phyloP scores from a whole-genome alignment of 169 alveolate genomes.

The Plasmodium adleri region DNA sequence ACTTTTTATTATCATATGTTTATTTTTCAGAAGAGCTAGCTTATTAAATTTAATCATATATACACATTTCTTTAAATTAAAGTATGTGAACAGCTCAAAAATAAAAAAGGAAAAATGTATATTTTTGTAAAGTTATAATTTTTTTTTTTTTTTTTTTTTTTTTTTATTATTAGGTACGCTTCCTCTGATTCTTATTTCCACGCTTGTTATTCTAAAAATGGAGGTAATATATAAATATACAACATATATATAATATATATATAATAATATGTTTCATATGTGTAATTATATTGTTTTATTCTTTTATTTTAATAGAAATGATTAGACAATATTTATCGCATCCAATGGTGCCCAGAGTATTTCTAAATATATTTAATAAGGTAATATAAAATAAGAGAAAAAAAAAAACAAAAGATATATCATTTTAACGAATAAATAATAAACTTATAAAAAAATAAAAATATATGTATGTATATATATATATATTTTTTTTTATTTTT shows the following conservation, averaged over 20 bases:
- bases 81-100: constrained; percentile 28
- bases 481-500: not conserved
- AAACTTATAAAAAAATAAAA: not conserved
- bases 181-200: constrained; percentile 76
- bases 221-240: constrained; percentile 24
- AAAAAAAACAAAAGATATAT: not conserved
- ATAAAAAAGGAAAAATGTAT: constrained; percentile 3
- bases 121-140: not conserved
- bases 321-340: constrained; percentile 73
- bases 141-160: not conserved
- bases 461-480: not conserved
- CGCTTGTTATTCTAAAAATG: constrained; percentile 71
- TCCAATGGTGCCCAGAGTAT: constrained; percentile 53
- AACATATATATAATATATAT: constrained; percentile 3
- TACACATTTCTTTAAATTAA: constrained; percentile 62
- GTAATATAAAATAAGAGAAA: constrained; percentile 22
- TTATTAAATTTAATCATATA: constrained; percentile 53
- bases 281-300: not conserved
- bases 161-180: constrained; percentile 25
- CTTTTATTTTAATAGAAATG: constrained; percentile 34
- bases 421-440: not conserved
- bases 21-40: constrained; percentile 59
- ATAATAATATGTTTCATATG: not conserved
- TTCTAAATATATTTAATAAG: constrained; percentile 43
- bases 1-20: constrained; percentile 58